Conservation (phyloP, 768 basidiomycete genomes). For the Calocybe indica region DNA sequence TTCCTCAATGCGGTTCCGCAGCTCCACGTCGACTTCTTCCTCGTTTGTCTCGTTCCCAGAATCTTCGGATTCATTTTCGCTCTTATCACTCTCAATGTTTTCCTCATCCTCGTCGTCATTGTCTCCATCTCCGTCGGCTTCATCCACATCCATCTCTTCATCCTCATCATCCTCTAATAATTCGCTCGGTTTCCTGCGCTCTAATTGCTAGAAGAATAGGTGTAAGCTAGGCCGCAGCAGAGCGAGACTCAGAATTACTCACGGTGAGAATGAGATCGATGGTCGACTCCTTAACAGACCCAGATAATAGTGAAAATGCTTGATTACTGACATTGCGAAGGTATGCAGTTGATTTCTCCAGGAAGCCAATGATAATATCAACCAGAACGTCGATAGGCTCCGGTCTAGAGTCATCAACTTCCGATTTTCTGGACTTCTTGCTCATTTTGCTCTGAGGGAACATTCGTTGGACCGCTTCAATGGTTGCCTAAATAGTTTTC, state of each 20-base stretch:
- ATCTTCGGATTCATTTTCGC: constrained; percentile 27
- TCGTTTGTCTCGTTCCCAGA: constrained; percentile 34
- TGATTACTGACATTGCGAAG: constrained; percentile 76
- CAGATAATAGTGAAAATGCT: constrained; percentile 69
- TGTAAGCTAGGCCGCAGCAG: not conserved
- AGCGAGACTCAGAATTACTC: constrained; percentile 24
- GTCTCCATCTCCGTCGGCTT: constrained; percentile 21
- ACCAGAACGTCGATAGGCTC: constrained; percentile 80
- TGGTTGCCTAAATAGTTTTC: constrained; percentile 40
- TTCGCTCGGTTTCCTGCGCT: constrained; percentile 58
- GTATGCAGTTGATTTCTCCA: constrained; percentile 80
- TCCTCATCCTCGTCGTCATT: constrained; percentile 28
- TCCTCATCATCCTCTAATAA: constrained; percentile 41
- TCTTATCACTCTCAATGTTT: constrained; percentile 20
- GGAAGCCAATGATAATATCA: constrained; percentile 84
- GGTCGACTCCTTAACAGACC: constrained; percentile 59
- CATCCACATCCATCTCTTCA: constrained; percentile 28
- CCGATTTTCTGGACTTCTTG: constrained; percentile 36
- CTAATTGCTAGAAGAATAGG: constrained; percentile 63
- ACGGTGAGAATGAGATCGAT: constrained; percentile 80
- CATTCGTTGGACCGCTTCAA: constrained; percentile 53
- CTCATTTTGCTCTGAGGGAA: constrained; percentile 32
- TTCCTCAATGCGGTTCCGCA: constrained; percentile 64
- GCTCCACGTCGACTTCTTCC: constrained; percentile 51
- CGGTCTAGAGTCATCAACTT: constrained; percentile 31